Evolutionary conservation across 1,284 basidiomycete genomes (phyloP).

Genomic region (Inonotus obliquus): DNA sequence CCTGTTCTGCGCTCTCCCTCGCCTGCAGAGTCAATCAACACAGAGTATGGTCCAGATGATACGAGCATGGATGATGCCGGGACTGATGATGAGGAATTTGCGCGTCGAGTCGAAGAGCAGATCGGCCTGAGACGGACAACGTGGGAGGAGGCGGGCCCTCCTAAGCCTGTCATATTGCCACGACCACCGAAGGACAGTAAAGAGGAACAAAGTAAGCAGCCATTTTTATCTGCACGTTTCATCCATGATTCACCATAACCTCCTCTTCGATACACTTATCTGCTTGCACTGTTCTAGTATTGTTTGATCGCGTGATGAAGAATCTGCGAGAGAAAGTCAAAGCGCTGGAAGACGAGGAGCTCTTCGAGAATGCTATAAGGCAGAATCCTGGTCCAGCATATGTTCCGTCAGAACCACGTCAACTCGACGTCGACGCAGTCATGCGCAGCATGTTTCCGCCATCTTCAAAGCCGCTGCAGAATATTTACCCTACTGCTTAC

Average conservation of each 20-base stretch:
- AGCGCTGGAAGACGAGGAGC: conserved; percentile 59
- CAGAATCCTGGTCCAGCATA: conserved; percentile 49
- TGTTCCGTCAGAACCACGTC: conserved; percentile 43
- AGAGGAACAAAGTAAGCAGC: conserved; percentile 45
- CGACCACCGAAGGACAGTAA: conserved; percentile 25
- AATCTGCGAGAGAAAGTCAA: conserved; percentile 49
- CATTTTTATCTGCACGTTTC: conserved; percentile 9
- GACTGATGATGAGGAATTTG: conserved; percentile 53
- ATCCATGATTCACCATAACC: too few relatives aligned
- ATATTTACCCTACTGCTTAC: not conserved
- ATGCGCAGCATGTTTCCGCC: conserved; percentile 49
- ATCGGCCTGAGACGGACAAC: conserved; percentile 34
- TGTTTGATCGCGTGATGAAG: conserved; percentile 45
- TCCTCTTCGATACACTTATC: not conserved
- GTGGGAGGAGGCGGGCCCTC: conserved; percentile 42
- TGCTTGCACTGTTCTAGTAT: conserved; percentile 22
- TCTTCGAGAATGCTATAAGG: conserved; percentile 56
- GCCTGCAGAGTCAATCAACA: conserved; percentile 67
- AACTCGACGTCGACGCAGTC: conserved; percentile 55
- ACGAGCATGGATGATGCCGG: conserved; percentile 32
- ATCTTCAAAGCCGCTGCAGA: not conserved
- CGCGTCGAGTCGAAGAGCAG: conserved; percentile 45
- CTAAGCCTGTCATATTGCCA: conserved; percentile 35
- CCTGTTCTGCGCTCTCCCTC: conserved; percentile 64
- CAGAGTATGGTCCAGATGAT: conserved; percentile 57